Conservation (phyloP, 257 asterid species). For the Lycium barbarum region DNA sequence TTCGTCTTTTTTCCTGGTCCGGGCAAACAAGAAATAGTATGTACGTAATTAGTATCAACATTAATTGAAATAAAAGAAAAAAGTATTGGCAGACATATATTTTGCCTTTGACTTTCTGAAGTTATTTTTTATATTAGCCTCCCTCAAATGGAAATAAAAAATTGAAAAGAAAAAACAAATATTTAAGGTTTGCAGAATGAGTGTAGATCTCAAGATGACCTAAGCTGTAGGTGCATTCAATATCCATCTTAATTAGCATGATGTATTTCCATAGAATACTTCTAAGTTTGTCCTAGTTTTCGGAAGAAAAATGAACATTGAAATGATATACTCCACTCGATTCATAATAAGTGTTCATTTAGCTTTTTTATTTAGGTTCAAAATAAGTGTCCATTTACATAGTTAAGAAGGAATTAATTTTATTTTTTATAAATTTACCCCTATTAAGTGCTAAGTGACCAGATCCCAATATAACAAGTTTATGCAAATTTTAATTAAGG, state of each 20-base stretch:
- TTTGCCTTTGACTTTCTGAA: background rate
- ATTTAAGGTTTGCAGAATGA: background rate
- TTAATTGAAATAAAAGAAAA: background rate
- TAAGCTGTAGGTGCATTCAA: background rate
- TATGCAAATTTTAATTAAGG: too few relatives aligned
- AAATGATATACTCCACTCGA: too few relatives aligned
- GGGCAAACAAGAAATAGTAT: too few relatives aligned
- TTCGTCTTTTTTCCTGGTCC: background rate
- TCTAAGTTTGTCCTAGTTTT: background rate
- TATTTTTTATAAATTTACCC: too few relatives aligned
- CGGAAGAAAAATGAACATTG: background rate
- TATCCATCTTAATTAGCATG: background rate
- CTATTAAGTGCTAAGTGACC: too few relatives aligned
- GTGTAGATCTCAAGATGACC: slow-evolving; percentile 22
- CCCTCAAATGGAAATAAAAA: background rate
- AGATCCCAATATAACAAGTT: too few relatives aligned
- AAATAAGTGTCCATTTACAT: too few relatives aligned
- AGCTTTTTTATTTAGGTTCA: too few relatives aligned
- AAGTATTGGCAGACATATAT: background rate
- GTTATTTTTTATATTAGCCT: background rate
- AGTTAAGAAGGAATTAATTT: too few relatives aligned
- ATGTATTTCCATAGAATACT: background rate
- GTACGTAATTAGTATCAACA: background rate
- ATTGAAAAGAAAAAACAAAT: background rate
- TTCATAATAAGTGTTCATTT: too few relatives aligned